phyloP scores from a whole-genome alignment of 495 filamentous ascomycete species.

The Lophiotrema nucula region DNA sequence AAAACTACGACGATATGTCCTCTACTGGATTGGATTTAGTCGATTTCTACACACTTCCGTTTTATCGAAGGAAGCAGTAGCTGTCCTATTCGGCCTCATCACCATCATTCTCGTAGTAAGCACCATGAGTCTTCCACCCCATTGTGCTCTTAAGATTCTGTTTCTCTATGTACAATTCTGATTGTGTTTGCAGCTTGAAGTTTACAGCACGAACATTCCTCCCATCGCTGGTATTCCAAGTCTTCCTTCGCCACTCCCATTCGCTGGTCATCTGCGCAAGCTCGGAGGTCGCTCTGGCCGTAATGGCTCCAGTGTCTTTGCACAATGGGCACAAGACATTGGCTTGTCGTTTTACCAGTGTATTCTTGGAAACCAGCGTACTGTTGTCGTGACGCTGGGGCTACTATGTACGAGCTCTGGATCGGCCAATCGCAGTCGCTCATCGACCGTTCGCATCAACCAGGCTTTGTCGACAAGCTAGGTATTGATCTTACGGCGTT shows the following conservation, averaged over 20 bases:
- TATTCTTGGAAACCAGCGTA: neutral
- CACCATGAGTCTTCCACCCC: neutral
- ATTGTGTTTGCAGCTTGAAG: neutral
- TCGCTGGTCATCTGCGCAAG: neutral
- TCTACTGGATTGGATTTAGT: neutral
- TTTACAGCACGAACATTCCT: neutral
- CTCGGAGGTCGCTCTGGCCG: neutral
- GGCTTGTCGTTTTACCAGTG: neutral
- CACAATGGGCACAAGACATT: neutral
- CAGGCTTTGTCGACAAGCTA: conserved; percentile 1
- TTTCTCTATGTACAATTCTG: too few relatives aligned
- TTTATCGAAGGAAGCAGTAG: neutral
- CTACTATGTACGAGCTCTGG: conserved; percentile 1
- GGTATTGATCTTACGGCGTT: neutral
- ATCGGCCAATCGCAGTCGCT: neutral
- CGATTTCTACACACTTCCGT: neutral
- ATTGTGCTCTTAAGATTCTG: too few relatives aligned
- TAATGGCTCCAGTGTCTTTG: neutral
- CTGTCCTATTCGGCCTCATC: neutral
- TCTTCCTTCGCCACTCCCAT: neutral
- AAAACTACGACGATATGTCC: neutral
- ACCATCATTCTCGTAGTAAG: neutral
- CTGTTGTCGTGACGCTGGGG: neutral
- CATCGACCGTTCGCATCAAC: conserved; percentile 1
- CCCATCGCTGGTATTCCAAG: neutral